phyloP scores from a whole-genome alignment of 208 protist genomes.

The Porcisia deanei region DNA sequence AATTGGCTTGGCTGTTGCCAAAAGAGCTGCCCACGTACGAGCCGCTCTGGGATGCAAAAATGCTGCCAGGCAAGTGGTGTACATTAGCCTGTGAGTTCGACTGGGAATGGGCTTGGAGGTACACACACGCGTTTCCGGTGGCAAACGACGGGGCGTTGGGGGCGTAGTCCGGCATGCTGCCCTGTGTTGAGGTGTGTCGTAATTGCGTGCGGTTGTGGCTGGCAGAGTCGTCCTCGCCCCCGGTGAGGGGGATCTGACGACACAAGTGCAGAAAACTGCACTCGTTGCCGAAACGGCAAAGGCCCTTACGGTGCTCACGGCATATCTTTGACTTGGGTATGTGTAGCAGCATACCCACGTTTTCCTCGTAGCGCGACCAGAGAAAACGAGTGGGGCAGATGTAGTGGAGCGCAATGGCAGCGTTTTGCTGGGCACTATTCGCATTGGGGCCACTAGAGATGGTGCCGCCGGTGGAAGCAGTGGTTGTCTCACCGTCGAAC shows the following conservation, averaged over 20 bases:
- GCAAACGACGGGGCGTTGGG: constrained; percentile 13
- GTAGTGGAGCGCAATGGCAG: constrained; percentile 55
- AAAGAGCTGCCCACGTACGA: constrained; percentile 23
- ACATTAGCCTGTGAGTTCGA: constrained; percentile 13
- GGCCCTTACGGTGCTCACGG: constrained; percentile 71
- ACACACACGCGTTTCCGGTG: constrained; percentile 14
- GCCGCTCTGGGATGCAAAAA: constrained; percentile 14
- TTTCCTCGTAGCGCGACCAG: constrained; percentile 64
- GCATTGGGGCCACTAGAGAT: constrained; percentile 5
- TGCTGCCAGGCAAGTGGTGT: constrained; percentile 12
- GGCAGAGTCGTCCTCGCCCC: constrained; percentile 30
- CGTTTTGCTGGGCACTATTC: constrained; percentile 23
- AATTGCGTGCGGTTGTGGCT: constrained; percentile 21
- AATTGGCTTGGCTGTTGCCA: neutral
- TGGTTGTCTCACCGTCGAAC: constrained; percentile 25
- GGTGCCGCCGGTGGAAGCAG: neutral
- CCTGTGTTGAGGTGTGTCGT: neutral
- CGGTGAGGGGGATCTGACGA: constrained; percentile 45
- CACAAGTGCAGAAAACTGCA: constrained; percentile 89
- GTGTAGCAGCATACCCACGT: constrained; percentile 46
- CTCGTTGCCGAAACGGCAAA: constrained; percentile 87
- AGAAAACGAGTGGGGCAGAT: constrained; percentile 73
- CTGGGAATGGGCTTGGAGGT: constrained; percentile 8
- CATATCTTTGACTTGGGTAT: constrained; percentile 64
- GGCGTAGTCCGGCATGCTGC: constrained; percentile 27